phyloP scores from a whole-genome alignment of 106 monocot species.

The Apostasia shenzhenica region DNA sequence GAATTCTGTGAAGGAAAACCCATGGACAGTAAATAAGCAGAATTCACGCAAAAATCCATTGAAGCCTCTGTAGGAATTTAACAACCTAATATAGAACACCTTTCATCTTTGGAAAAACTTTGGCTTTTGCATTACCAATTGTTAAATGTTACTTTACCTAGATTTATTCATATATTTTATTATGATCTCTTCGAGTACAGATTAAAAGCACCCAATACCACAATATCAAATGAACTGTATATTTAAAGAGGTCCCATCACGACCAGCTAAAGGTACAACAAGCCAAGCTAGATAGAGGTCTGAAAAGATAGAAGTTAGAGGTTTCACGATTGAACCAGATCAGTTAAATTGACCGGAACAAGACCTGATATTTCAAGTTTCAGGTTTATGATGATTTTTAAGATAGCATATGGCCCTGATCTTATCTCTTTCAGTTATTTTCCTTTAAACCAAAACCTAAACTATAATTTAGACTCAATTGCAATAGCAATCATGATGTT shows the following conservation, averaged over 20 bases:
- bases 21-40: slow-evolving; percentile 14
- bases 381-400: neutral
- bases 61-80: slow-evolving; percentile 5
- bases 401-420: neutral
- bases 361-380: no score
- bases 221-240: neutral
- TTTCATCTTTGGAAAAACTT: slow-evolving; percentile 25
- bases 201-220: slow-evolving; percentile 2
- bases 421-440: neutral
- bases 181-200: neutral
- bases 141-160: neutral
- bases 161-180: neutral
- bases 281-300: neutral
- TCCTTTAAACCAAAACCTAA: neutral
- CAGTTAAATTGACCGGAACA: no score
- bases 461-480: no score
- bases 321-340: neutral
- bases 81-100: slow-evolving; percentile 5
- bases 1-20: slow-evolving; percentile 40
- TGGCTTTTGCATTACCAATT: slow-evolving; percentile 14
- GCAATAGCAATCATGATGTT: no score
- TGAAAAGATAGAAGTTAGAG: neutral
- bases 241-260: neutral
- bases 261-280: slow-evolving; percentile 2
- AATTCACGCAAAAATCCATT: slow-evolving; percentile 15